Conservation (phyloP, 768 basidiomycete species). For the Saitozyma podzolica region DNA sequence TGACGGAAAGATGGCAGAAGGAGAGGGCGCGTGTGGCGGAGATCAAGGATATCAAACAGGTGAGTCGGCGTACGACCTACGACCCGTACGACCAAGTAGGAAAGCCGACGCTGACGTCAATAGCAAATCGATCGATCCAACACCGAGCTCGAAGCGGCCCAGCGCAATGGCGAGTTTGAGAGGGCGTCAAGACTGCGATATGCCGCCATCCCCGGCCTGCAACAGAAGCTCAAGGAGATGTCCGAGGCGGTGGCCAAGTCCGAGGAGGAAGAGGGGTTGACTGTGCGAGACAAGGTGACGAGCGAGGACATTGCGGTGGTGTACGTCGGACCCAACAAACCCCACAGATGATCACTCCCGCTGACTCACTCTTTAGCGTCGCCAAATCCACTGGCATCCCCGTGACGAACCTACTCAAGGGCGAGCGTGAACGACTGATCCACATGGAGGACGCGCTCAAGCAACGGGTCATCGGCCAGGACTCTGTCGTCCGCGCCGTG, state of each 20-base stretch:
- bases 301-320: slow-evolving; percentile 86
- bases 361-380: slow-evolving; percentile 53
- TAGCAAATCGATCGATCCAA: slow-evolving; percentile 76
- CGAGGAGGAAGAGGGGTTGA: slow-evolving; percentile 55
- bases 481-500: slow-evolving; percentile 79
- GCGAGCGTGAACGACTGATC: slow-evolving; percentile 84
- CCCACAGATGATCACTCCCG: neutral
- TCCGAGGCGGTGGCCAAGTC: slow-evolving; percentile 57
- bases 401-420: slow-evolving; percentile 80
- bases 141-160: slow-evolving; percentile 80
- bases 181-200: slow-evolving; percentile 79
- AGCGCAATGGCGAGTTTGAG: slow-evolving; percentile 84
- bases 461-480: slow-evolving; percentile 82
- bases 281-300: slow-evolving; percentile 83
- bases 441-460: slow-evolving; percentile 84
- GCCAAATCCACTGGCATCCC: slow-evolving; percentile 88
- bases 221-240: slow-evolving; percentile 66
- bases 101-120: too few species aligned
- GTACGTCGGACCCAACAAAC: slow-evolving; percentile 18
- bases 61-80: slow-evolving; percentile 3
- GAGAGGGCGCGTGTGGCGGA: slow-evolving; percentile 52
- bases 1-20: slow-evolving; percentile 68
- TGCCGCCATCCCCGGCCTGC: slow-evolving; percentile 78
- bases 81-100: slow-evolving; percentile 64
- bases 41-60: slow-evolving; percentile 50